phyloP scores from a whole-genome alignment of 2,329 filamentous ascomycete genomes.

The Colletotrichum spaethianum region DNA sequence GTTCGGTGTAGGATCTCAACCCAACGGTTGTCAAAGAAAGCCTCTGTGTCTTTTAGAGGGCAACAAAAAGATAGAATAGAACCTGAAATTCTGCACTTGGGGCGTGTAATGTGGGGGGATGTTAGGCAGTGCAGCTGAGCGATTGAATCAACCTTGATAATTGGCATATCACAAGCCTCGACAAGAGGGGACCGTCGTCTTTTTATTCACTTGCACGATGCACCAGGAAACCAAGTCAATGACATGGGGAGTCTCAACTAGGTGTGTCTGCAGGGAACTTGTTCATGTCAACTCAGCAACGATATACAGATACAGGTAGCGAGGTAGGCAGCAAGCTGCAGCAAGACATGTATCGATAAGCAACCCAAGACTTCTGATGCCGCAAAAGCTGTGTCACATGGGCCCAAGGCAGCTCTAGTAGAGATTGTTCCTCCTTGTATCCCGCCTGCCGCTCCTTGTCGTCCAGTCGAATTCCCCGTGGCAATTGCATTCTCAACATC shows the following conservation, averaged over 20 bases:
- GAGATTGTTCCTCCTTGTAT: neutral
- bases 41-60: neutral
- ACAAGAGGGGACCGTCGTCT: conserved; percentile 15
- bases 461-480: conserved; percentile 14
- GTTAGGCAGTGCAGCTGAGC: neutral
- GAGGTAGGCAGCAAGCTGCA: conserved; percentile 14
- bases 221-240: neutral
- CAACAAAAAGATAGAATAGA: neutral
- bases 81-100: neutral
- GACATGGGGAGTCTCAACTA: neutral
- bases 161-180: neutral
- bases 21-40: neutral
- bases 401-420: neutral
- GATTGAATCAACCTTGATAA: neutral
- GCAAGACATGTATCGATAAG: neutral
- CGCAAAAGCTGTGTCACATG: neutral
- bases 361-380: conserved; percentile 7
- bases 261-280: conserved; percentile 8
- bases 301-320: neutral
- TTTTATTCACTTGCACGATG: conserved; percentile 16
- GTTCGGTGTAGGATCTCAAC: neutral
- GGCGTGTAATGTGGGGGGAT: neutral
- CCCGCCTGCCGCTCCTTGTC: neutral
- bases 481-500: conserved; percentile 29
- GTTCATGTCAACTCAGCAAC: conserved; percentile 25